Evolutionary conservation across 2,329 filamentous ascomycete genomes (phyloP), one percentile per base, ranked within the genome.

Genomic region (Geosmithia flava): DNA sequence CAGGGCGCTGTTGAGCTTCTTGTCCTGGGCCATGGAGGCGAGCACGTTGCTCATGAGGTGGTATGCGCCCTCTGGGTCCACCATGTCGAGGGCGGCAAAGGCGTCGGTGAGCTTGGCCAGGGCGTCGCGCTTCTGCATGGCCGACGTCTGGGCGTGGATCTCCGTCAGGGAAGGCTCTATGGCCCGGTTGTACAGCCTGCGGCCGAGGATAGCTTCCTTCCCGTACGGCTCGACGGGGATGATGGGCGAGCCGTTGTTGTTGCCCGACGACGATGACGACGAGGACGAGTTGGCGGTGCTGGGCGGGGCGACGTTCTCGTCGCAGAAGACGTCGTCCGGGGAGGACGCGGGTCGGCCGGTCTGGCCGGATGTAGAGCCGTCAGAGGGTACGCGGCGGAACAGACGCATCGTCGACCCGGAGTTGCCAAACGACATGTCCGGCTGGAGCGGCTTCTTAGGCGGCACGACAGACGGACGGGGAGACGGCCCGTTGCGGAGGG

Each of bases 371-470:
- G 64, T 69, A 20, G 72, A 80, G 55, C 74, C 71, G 56, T 87
- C 85, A 0, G 90, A 93, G 1, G 76, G 75, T 1, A 95, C 88
- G 20, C 91, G 81, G 53, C 87, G 86, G 70, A 96, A 97, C 47
- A 95, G 83, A 48, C 90, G 83, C 54, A 95, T 87, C 16, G 90
- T 95, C 1, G 91, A 96, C 1, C 87, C 87, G 7, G 83, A 85
- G 64, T 97, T 97, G 47, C 91, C 93, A 66, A 94, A 97, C 6
- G 85, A 94, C 72, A 95, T 83, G 58, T 97, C 88, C 2, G 93
- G 77, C 48, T 89, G 88, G 2, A 96, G 74, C 0, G 91, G 90
- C 53, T 87, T 83, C 64, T 87, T 89, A 1, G 78, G 64, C 2
- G 72, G 33, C 33, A 13, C 72, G 49, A 68, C 48, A 16, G 68